These are phyloP conservation scores for Lasiodiplodia theobromae DNA, from an alignment of 2,329 filamentous ascomycete species.

Conservation along the genomic window DNA sequence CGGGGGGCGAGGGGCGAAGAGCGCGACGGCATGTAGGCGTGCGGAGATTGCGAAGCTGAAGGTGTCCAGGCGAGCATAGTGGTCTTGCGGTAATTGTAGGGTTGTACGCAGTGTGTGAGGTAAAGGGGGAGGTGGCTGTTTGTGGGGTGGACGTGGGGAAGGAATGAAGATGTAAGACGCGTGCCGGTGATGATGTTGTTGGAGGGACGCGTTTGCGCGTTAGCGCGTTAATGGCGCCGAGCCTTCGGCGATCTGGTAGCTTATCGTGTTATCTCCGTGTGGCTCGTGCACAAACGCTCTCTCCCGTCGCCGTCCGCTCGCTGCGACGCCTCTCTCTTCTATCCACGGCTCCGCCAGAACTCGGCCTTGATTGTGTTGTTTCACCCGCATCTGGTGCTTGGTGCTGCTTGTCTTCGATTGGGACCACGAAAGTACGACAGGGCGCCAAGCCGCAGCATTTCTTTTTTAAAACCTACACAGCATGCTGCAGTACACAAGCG, in stretches of 20 bases:
- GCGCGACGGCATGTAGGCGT: slow-evolving; percentile 29
- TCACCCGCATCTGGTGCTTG: slow-evolving; percentile 8
- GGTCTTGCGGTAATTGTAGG: not conserved
- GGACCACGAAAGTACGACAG: slow-evolving; percentile 8
- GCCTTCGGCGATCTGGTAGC: not conserved
- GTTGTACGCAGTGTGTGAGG: not conserved
- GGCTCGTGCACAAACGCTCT: not conserved
- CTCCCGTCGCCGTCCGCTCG: not conserved
- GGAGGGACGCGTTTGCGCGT: slow-evolving; percentile 25
- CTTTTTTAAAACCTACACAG: not conserved
- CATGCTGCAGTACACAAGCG: slow-evolving; percentile 19
- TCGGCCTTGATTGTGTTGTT: not conserved
- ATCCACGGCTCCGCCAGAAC: not conserved
- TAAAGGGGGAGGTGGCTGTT: not conserved
- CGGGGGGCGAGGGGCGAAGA: slow-evolving; percentile 29
- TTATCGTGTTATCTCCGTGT: not conserved
- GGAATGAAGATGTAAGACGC: slow-evolving; percentile 10
- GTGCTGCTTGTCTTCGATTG: slow-evolving; percentile 4
- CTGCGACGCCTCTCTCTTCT: not conserved
- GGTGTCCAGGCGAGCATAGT: slow-evolving; percentile 26
- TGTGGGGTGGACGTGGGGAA: not conserved
- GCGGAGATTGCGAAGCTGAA: slow-evolving; percentile 1
- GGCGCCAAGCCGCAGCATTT: not conserved
- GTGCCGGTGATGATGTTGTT: slow-evolving; percentile 10
- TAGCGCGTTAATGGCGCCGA: slow-evolving; percentile 10